Conservation (phyloP, 2,329 filamentous ascomycete genomes). For the Madurella mycetomatis region DNA sequence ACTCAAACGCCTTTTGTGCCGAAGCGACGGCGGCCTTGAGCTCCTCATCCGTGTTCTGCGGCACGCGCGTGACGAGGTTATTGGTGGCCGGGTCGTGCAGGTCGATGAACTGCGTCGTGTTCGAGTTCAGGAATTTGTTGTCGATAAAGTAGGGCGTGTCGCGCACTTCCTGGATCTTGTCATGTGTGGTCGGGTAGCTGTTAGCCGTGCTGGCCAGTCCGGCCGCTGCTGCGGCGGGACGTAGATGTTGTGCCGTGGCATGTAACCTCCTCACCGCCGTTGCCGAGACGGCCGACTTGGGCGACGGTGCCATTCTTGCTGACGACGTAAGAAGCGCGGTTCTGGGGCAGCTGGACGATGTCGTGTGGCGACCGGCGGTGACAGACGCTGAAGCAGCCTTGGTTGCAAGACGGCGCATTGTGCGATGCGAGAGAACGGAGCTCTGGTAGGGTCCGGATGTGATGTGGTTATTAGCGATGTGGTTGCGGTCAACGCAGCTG, state of each 20-base stretch:
- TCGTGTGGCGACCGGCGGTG: conserved; percentile 32
- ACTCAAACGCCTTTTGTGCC: conserved; percentile 69
- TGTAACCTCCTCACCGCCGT: conserved; percentile 51
- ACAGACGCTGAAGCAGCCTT: conserved; percentile 33
- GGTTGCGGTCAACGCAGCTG: not conserved
- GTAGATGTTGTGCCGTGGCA: conserved; percentile 53
- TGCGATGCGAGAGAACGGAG: conserved; percentile 16
- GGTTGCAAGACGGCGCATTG: conserved; percentile 46
- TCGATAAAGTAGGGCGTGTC: conserved; percentile 79
- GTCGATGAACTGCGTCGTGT: conserved; percentile 69
- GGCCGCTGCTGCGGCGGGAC: conserved; percentile 44
- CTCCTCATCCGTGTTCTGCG: conserved; percentile 75
- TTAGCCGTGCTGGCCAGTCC: conserved; percentile 50
- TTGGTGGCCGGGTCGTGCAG: conserved; percentile 80
- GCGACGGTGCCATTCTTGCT: conserved; percentile 34
- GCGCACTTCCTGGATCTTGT: conserved; percentile 60
- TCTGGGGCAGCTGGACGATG: conserved; percentile 19
- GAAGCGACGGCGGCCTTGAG: conserved; percentile 70
- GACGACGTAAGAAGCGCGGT: conserved; percentile 20
- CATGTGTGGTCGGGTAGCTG: conserved; percentile 67
- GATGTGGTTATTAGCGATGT: conserved; percentile 1
- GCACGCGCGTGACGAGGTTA: conserved; percentile 77
- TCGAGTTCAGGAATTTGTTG: conserved; percentile 69
- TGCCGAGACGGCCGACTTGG: conserved; percentile 28
- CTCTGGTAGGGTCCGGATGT: not conserved